Base-by-base conservation (phyloP, 495 filamentous ascomycete genomes). In the Xylaria castorea region DNA sequence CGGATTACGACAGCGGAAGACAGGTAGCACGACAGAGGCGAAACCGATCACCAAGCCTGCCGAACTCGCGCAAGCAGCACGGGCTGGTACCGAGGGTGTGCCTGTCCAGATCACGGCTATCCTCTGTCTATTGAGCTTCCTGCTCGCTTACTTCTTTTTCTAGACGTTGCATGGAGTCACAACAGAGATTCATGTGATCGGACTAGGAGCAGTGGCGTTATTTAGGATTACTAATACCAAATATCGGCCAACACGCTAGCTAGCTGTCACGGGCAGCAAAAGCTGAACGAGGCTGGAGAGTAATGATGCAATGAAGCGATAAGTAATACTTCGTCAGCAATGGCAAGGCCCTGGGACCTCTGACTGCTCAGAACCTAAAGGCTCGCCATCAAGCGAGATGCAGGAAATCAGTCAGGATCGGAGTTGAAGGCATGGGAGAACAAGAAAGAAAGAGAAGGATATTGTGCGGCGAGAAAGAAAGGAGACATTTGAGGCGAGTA, bases 111-210 rank as follows among this genome's bases (percentile, higher is more conserved):
- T 93, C 65, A 92, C 92, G 66, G 96, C 96, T 30, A 86, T 85
- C 18, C 84, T 99, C 62, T 98, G 96, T 77, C 85, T 99, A 80
- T 72, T 95, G 70, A 91, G 93, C 83, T 99, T 99, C 84, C 83
- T 99, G 79, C 86, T 98, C 76, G 97, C 93, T 3, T 99, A 97
- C 81, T 87, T 97, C 76, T 93, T 99, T 82, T 98, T 98, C 80
- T 99, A 90, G 70, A 57, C 32, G 64, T 65, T 25, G 55, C 48
- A 50, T 38, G 60, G n/a, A 40, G 20, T 36, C 55, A 20, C 36
- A 40, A 22, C 30, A n/a, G 53, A 71, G 22, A 71, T 25, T 42
- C 30, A 50, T 38, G 34, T 18, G 48, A 36, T 34, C 42, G n/a
- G 16, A 25, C 22, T 64, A 11, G 44, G 46, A 64, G 18, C 7